Evolutionary conservation across 495 filamentous ascomycete species (phyloP), one percentile per base, ranked within the genome.

Genomic region (Hypoxylon lenormandii): DNA sequence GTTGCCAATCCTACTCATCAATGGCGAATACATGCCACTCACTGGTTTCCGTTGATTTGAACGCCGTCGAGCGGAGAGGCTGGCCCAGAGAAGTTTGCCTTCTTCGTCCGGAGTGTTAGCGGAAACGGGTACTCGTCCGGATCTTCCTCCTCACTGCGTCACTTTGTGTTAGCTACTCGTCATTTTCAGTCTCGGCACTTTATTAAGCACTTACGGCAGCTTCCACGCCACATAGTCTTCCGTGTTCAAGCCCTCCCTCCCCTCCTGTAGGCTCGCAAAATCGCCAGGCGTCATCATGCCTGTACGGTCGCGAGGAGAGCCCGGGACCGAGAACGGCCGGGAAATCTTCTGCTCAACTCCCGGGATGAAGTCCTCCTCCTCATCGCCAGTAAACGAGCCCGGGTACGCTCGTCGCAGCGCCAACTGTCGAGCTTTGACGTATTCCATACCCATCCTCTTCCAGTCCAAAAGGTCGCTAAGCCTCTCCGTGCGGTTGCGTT

Each of bases 231-330:
- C 91, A 74, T 98, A 98, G 74, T 98, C 95, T 79, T 98, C 95
- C 12, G 95, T 98, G 78, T 87, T 93, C 66, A 98, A 79, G 2
- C 95, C 95, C 78, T 98, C 95, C 46, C 89, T 88, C 28, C 92
- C 92, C 78, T 98, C 95, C 79, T 98, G 96, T 23, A 98, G 80
- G 50, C 92, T 96, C 2, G 93, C 95, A 81, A 98, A 98, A 76
- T 98, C 95, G 36, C 95, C 95, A 15, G 95, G 95, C 0, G 95
- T 98, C 96, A 98, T 98, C 92, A 97, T 96, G 28, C 95, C 95
- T 19, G 91, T 89, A 11, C 94, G 87, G 74, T 95, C 93, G 46
- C 93, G 84, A 5, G 95, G 95, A 4, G 93, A 97, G 1, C 95
- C 95, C 12, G 94, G 95, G 15, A 94, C 92, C 3, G 93, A 97